A percentile compares a stretch with the other conserved stretches of the same genome.
phyloP scores from a whole-genome alignment of 352 stramenopile species.

The Pythium biforme region DNA sequence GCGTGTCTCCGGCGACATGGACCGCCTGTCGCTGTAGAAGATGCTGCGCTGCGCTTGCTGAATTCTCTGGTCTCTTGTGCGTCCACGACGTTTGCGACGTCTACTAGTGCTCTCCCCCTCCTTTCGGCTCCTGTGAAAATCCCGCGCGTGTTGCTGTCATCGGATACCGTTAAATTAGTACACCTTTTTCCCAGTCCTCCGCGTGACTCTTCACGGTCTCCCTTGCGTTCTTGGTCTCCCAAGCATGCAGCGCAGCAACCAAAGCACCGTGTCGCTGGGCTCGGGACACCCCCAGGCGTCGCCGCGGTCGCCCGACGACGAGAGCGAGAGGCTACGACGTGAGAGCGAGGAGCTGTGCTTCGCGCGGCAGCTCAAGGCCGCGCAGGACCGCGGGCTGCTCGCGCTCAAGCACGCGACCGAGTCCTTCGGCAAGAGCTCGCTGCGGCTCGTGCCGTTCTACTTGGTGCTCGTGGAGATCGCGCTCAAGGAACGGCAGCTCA shows the following conservation, averaged over 20 bases:
- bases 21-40: conserved; percentile 76
- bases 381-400: conserved; percentile 40
- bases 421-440: conserved; percentile 47
- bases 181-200: not conserved
- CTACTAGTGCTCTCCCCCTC: not conserved
- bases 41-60: too few species aligned
- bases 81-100: conserved; percentile 2
- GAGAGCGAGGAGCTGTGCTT: conserved; percentile 65
- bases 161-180: conserved; percentile 26
- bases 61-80: too few species aligned
- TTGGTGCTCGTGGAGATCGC: conserved; percentile 63
- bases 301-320: conserved; percentile 11
- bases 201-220: conserved; percentile 19
- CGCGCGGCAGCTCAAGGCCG: conserved; percentile 37
- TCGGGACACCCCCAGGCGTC: not conserved
- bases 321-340: conserved; percentile 53
- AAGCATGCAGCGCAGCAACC: conserved; percentile 7
- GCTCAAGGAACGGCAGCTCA: conserved; percentile 56
- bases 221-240: not conserved
- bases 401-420: conserved; percentile 51
- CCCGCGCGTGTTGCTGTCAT: conserved; percentile 11
- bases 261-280: not conserved
- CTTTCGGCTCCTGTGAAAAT: too few species aligned
- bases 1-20: conserved; percentile 85
- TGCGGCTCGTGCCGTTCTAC: conserved; percentile 64